Evolutionary conservation across 2,329 filamentous ascomycete genomes (phyloP), one percentile per base, ranked within the genome.

Genomic region (Lasiodiplodia theobromae): DNA sequence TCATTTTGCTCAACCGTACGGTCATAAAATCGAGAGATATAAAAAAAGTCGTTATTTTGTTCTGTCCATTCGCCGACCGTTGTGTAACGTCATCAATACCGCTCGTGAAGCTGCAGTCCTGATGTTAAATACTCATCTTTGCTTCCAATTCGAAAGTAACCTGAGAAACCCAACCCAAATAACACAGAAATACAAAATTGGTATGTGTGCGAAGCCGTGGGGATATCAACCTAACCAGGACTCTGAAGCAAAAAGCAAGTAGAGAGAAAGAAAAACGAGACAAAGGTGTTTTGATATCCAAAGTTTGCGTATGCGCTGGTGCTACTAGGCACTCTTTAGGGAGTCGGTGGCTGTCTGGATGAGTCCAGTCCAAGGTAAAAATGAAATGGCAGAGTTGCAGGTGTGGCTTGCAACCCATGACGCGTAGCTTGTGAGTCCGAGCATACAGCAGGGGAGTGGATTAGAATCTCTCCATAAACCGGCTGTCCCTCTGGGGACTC

Each of bases 391-490:
- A 47, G 21, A 21, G 44, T n/a, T 11, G 10, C 44, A 21, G n/a
- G 21, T 3, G n/a, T 21, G 3, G 3, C 10, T 8, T 2, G 44
- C 7, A 47, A 4, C 44, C 21, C 44, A 47, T 10, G 44, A n/a
- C 31, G 44, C 4, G n/a, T 47, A 21, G 8, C 21, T 10, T 4
- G n/a, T 47, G 44, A 18, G 44, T 2, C 18, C 7, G 5, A 21
- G 18, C 44, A 44, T 44, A 14, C 40, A n/a, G 7, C 18, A 47
- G 7, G 18, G 18, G 1, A 21, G n/a, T 10, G 7, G 7, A 21
- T 66, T 38, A 67, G 37, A 67, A 67, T 31, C 54, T 52, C 28
- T 67, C 65, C 54, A 51, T 52, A n/a, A 67, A 67, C 4, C 54
- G 40, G n/a, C 53, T 67, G 23, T 67, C 64, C 21, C 65, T 40